phyloP scores from a whole-genome alignment of 148 eudicot species.

The Cornus controversa region DNA sequence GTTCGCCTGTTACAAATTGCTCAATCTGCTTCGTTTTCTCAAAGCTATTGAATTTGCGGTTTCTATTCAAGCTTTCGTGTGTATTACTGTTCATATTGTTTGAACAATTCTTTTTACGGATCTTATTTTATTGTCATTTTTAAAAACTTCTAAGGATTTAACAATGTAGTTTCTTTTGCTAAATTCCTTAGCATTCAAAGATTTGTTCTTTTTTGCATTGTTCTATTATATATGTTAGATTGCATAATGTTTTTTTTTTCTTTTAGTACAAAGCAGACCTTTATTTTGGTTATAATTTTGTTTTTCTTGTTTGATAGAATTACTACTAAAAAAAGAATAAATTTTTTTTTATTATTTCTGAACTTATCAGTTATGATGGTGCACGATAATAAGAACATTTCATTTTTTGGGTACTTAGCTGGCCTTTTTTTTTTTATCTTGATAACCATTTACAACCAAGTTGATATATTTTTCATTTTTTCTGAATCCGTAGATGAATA shows the following conservation, averaged over 20 bases:
- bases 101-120: constrained; percentile 8
- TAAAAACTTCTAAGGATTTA: not conserved
- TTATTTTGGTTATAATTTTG: not conserved
- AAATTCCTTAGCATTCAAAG: not conserved
- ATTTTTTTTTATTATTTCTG: not conserved
- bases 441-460: not conserved
- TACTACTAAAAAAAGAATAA: not conserved
- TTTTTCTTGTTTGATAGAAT: constrained; percentile 3
- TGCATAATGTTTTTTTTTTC: not conserved
- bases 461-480: not conserved
- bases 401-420: constrained; percentile 1
- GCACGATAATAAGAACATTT: not conserved
- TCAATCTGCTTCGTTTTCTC: not conserved
- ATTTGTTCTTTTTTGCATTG: not conserved
- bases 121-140: constrained; percentile 3
- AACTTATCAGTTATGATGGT: not conserved
- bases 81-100: not conserved
- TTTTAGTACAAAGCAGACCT: not conserved
- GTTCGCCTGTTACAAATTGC: not conserved
- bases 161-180: not conserved
- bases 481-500: not conserved
- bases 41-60: not conserved
- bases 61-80: not conserved
- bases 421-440: not conserved
- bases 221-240: not conserved